A percentile compares a stretch with the other conserved stretches of the same genome.
Evolutionary conservation across 305 asterid species (phyloP).

Genomic region (Fraxinus paxiana): DNA sequence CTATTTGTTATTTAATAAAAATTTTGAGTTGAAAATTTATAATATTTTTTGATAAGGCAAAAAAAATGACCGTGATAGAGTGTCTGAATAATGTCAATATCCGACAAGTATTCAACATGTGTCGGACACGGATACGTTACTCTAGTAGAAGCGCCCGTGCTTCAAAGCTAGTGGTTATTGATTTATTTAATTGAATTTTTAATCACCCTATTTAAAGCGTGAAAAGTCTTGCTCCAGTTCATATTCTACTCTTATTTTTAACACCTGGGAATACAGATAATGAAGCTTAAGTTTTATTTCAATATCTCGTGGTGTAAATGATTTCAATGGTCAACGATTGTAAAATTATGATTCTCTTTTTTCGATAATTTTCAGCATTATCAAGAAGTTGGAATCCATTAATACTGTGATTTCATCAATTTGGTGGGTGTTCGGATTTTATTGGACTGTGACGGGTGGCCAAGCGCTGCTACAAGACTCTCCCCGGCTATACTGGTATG

Average conservation of each 20-base stretch:
- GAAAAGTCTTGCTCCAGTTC: not conserved
- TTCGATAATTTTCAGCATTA: constrained; percentile 40
- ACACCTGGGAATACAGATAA: not conserved
- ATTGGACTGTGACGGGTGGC: constrained; percentile 77
- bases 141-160: too few species aligned
- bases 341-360: not conserved
- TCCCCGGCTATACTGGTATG: constrained; percentile 87
- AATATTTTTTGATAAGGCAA: too few species aligned
- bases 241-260: not conserved
- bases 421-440: constrained; percentile 90
- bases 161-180: not conserved
- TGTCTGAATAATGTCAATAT: too few species aligned
- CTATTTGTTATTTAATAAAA: too few species aligned
- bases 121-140: too few species aligned
- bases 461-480: constrained; percentile 64
- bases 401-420: constrained; percentile 65
- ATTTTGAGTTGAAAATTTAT: too few species aligned
- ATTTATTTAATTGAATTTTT: not conserved
- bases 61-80: too few species aligned
- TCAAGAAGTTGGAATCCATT: constrained; percentile 61
- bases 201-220: not conserved
- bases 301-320: constrained; percentile 11
- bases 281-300: not conserved
- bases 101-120: too few species aligned
- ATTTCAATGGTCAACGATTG: not conserved